Percentiles rank a stretch among this genome's conserved stretches.
phyloP scores from a whole-genome alignment of 75 land plant genomes.

The Larix kaempferi region DNA sequence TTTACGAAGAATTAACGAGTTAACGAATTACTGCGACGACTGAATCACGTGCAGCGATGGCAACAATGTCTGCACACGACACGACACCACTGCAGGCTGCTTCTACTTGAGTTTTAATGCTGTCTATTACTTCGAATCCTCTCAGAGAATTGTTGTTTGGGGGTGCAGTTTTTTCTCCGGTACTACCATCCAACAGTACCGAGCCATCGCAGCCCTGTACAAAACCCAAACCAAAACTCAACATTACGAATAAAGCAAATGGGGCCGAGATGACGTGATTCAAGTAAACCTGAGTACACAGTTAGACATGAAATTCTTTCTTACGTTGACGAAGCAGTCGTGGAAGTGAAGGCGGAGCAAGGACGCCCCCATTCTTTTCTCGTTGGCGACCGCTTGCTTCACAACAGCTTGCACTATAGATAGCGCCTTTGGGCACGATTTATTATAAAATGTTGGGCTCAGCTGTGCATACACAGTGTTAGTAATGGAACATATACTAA shows the following conservation, averaged over 20 bases:
- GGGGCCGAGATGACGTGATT: not conserved
- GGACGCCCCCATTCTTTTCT: conserved; percentile 35
- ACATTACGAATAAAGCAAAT: not conserved
- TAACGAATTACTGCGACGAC: not conserved
- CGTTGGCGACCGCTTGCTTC: conserved; percentile 14
- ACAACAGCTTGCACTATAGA: conserved; percentile 23
- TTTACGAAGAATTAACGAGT: not conserved
- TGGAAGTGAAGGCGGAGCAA: conserved; percentile 35
- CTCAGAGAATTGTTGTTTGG: not conserved
- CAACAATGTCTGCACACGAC: not conserved
- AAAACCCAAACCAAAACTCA: not conserved
- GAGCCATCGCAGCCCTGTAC: conserved; percentile 19
- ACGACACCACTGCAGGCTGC: not conserved
- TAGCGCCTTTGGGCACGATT: conserved; percentile 17
- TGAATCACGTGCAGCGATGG: not conserved
- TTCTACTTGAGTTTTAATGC: not conserved
- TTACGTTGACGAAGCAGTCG: conserved; percentile 35
- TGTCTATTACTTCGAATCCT: not conserved
- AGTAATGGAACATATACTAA: conserved; percentile 19
- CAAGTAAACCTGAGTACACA: not conserved
- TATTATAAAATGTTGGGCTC: conserved; percentile 11
- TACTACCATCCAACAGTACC: conserved; percentile 17
- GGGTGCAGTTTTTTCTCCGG: conserved; percentile 17
- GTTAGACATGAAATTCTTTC: not conserved
- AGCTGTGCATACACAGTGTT: conserved; percentile 17